Percentiles rank a stretch among this genome's conserved stretches.
phyloP scores from a whole-genome alignment of 768 basidiomycete species.

The Russula foetens region DNA sequence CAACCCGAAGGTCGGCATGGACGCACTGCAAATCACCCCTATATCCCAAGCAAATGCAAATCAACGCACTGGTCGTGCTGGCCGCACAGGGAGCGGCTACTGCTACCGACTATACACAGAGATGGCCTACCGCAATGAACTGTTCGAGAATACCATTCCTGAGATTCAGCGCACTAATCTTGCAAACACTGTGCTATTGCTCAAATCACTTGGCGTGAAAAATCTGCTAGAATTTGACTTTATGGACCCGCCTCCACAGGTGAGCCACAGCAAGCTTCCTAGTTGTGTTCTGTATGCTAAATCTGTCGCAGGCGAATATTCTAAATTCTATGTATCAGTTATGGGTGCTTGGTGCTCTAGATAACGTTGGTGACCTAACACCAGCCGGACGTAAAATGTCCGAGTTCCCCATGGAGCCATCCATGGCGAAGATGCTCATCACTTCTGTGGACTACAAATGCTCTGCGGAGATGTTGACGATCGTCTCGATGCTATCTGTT shows the following conservation, averaged over 20 bases:
- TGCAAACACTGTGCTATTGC: slow-evolving; percentile 89
- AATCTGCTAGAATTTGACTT: slow-evolving; percentile 98
- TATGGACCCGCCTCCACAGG: slow-evolving; percentile 99
- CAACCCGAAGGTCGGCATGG: slow-evolving; percentile 99
- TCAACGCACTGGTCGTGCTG: slow-evolving; percentile 93
- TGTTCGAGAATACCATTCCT: slow-evolving; percentile 93
- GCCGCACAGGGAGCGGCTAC: slow-evolving; percentile 90
- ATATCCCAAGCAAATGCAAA: slow-evolving; percentile 98
- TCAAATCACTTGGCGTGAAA: slow-evolving; percentile 96
- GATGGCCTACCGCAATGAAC: slow-evolving; percentile 91
- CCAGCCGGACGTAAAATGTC: slow-evolving; percentile 93
- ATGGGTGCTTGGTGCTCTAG: slow-evolving; percentile 96
- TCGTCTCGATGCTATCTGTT: slow-evolving; percentile 97
- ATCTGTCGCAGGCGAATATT: slow-evolving; percentile 68
- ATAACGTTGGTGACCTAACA: slow-evolving; percentile 96
- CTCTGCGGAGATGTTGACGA: slow-evolving; percentile 93
- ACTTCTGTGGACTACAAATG: slow-evolving; percentile 90
- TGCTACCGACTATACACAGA: slow-evolving; percentile 98
- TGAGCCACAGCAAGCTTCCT: slow-evolving; percentile 23
- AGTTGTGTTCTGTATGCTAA: not conserved
- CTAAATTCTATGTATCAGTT: slow-evolving; percentile 99
- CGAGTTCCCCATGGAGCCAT: slow-evolving; percentile 99
- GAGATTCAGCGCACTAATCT: slow-evolving; percentile 98
- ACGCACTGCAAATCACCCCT: slow-evolving; percentile 96
- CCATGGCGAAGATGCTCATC: slow-evolving; percentile 98